These are phyloP conservation scores for Xerocomellus intermedius DNA, from an alignment of 768 basidiomycete genomes.

Conservation along the genomic window DNA sequence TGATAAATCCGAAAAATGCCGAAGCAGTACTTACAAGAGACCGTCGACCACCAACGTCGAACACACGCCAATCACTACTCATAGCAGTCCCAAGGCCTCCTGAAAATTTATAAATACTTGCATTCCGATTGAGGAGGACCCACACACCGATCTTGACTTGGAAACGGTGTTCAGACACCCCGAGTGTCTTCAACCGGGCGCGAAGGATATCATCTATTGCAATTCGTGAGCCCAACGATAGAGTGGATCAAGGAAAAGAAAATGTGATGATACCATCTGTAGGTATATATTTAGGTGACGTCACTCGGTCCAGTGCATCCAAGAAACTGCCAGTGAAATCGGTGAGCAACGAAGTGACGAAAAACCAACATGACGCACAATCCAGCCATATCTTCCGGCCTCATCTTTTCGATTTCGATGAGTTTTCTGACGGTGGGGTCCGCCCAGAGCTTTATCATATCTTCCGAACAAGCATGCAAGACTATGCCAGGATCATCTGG, in stretches of 20 bases:
- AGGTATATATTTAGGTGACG: slow-evolving; percentile 60
- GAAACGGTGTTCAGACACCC: slow-evolving; percentile 79
- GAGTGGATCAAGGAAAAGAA: not conserved
- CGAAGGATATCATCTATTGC: slow-evolving; percentile 68
- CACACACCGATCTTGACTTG: slow-evolving; percentile 61
- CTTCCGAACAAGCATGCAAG: slow-evolving; percentile 62
- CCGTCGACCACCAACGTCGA: slow-evolving; percentile 73
- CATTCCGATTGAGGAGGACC: not conserved
- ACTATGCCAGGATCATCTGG: slow-evolving; percentile 61
- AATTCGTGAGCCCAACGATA: not conserved
- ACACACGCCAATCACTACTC: slow-evolving; percentile 72
- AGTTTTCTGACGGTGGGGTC: slow-evolving; percentile 54
- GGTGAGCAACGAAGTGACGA: slow-evolving; percentile 1
- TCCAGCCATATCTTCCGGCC: slow-evolving; percentile 67
- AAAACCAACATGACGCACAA: slow-evolving; percentile 50
- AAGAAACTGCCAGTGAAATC: slow-evolving; percentile 51
- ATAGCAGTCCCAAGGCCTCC: slow-evolving; percentile 44
- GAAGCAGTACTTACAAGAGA: slow-evolving; percentile 50
- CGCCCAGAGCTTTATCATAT: slow-evolving; percentile 65
- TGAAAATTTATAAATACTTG: slow-evolving; percentile 22
- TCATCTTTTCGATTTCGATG: slow-evolving; percentile 50
- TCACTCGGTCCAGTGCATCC: slow-evolving; percentile 62
- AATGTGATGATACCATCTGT: slow-evolving; percentile 53
- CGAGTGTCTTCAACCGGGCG: slow-evolving; percentile 72
- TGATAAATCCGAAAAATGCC: not conserved